Evolutionary conservation across 139 green algal species (phyloP).

Genomic region (Astrephomene gubernaculifera): DNA sequence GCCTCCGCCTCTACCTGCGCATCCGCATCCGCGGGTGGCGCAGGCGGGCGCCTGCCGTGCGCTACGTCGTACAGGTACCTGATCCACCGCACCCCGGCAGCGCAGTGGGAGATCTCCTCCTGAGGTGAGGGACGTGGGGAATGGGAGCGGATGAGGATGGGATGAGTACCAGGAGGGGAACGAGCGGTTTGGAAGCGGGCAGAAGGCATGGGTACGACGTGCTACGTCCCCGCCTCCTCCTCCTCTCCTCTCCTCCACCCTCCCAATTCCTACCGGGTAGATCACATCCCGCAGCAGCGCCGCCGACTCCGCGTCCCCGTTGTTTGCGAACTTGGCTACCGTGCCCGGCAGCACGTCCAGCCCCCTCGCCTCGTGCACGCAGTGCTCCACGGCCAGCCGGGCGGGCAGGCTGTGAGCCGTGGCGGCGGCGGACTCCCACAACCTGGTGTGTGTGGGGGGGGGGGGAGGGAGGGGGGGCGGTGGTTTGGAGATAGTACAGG

Average conservation of each 20-base stretch:
- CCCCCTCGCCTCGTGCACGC: conserved; percentile 89
- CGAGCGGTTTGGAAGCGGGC: too few species aligned
- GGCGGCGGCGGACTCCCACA: conserved; percentile 85
- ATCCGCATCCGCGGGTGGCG: not conserved
- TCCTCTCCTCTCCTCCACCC: not conserved
- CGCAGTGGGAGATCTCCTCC: conserved; percentile 94
- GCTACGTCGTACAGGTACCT: conserved; percentile 70
- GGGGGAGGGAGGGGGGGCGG: not conserved
- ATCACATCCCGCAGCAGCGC: conserved; percentile 79
- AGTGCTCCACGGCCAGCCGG: conserved; percentile 93
- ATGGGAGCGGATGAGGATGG: too few species aligned
- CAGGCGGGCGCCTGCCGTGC: conserved; percentile 5
- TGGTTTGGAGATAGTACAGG: not conserved
- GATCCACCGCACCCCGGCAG: conserved; percentile 87
- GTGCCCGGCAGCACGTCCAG: conserved; percentile 94
- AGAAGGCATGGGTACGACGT: too few species aligned
- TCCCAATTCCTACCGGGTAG: conserved; percentile 64
- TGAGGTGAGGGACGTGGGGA: too few species aligned
- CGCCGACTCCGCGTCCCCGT: conserved; percentile 76
- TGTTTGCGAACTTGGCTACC: conserved; percentile 79
- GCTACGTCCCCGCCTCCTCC: not conserved
- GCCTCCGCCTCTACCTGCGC: not conserved
- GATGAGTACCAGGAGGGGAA: too few species aligned
- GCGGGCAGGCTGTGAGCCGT: conserved; percentile 80
- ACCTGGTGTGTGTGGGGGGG: conserved; percentile 32